phyloP scores from a whole-genome alignment of 2,329 filamentous ascomycete species.

The Pestalotiopsis sp. region DNA sequence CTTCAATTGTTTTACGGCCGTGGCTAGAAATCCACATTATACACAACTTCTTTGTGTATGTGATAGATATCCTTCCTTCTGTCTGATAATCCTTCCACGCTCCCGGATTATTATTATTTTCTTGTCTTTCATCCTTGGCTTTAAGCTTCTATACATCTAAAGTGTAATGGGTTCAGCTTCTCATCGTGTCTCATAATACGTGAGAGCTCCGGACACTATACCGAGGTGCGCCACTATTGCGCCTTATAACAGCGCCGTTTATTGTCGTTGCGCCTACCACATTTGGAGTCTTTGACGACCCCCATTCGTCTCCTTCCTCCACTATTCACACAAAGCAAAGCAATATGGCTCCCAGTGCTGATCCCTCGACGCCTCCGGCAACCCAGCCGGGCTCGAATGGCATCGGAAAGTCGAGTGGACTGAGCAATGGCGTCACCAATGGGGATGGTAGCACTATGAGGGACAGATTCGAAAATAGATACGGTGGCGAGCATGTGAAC shows the following conservation, averaged over 20 bases:
- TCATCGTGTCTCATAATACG: background rate
- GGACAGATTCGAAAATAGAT: background rate
- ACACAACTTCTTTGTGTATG: background rate
- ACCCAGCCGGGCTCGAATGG: background rate
- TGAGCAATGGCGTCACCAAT: slow-evolving; percentile 1
- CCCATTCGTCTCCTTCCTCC: background rate
- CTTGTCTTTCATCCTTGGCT: background rate
- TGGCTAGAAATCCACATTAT: background rate
- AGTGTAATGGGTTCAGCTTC: background rate
- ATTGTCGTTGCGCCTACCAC: background rate
- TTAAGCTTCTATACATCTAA: background rate
- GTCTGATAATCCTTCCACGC: background rate
- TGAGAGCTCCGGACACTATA: background rate
- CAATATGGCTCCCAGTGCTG: slow-evolving; percentile 9
- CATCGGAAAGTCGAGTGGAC: background rate
- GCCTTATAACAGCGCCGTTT: background rate
- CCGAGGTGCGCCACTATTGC: background rate
- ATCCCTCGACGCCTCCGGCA: background rate
- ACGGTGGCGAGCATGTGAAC: background rate
- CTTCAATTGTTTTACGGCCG: background rate
- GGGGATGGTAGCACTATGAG: background rate
- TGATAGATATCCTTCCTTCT: background rate
- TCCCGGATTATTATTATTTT: background rate
- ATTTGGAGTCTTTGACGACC: background rate
- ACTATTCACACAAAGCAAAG: background rate